phyloP scores from a whole-genome alignment of 208 protist genomes.

The Leishmania lainsoni region DNA sequence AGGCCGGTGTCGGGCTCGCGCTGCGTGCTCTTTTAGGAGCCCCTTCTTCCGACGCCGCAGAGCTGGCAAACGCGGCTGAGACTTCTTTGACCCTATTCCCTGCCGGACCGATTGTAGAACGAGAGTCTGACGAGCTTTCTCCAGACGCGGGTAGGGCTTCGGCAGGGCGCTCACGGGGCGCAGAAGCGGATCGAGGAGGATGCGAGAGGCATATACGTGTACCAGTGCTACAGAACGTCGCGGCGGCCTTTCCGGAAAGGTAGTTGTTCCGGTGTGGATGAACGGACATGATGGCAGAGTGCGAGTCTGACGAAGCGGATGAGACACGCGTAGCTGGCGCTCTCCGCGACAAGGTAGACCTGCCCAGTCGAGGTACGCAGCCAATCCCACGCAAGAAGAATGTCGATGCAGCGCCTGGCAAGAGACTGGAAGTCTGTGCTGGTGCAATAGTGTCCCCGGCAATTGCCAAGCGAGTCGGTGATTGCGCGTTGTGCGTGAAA shows the following conservation, averaged over 20 bases:
- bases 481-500: not conserved
- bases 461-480: not conserved
- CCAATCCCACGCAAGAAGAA: not conserved
- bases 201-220: not conserved
- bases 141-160: not conserved
- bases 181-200: not conserved
- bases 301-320: not conserved
- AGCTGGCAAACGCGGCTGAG: not conserved
- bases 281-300: not conserved
- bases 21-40: not conserved
- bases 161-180: not conserved
- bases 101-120: not conserved
- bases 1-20: not conserved
- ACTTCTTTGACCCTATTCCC: not conserved
- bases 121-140: not conserved
- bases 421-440: not conserved
- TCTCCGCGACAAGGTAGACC: not conserved
- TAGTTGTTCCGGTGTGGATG: slow-evolving; percentile 29
- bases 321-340: not conserved
- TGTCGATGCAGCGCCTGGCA: not conserved
- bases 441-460: not conserved
- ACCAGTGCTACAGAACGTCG: not conserved
- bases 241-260: slow-evolving; percentile 10
- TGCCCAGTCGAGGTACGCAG: slow-evolving; percentile 1
- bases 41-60: not conserved